Evolutionary conservation across 495 filamentous ascomycete species (phyloP), one percentile per base, ranked within the genome.

Genomic region (Pyronema domesticum): DNA sequence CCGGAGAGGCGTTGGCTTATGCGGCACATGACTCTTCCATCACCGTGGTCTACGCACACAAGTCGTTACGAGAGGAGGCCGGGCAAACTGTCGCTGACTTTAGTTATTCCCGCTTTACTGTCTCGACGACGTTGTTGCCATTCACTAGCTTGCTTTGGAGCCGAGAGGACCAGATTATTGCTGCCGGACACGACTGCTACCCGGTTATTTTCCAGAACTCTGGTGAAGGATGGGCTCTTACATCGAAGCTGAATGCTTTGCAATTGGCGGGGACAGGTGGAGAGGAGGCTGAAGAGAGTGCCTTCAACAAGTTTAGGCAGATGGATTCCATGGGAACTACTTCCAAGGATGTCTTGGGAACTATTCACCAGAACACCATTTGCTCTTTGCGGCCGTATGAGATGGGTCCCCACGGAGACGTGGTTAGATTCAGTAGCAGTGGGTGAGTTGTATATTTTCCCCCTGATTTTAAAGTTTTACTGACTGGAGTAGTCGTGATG

Each of bases 291-390:
- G 63, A 66, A 55, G 63, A 55, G 19, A 86, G 81, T 60, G 91
- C 91, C n/a, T 73, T 95, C 65, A 94, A 96, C 67, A 95, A 95
- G 93, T 98, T 98, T 75, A 78, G 78, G 65, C 88, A 94, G 70
- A 95, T 98, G 93, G 91, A 98, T 67, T 73, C 96, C 56, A 94
- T 88, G 73, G 91, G 91, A 37, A 93, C 94, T 69, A 45, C 37
- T 49, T 58, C 37, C 40, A 68, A 74, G 18, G 81, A 80, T 60
- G 86, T 86, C 58, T 73, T 96, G 56, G 94, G 91, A 71, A 95
- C 91, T 6, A 80, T 89, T 43, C 91, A 98, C 71, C 91, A 98
- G 68, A 98, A 98, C 69, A 94, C 89, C 34, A 89, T 98, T 63
- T 49, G 77, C 61, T 94, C 80, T 5, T 66, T 95, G 13, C 76